Evolutionary conservation across 2,329 filamentous ascomycete genomes (phyloP).

Genomic region (Epichloe sylvatica): DNA sequence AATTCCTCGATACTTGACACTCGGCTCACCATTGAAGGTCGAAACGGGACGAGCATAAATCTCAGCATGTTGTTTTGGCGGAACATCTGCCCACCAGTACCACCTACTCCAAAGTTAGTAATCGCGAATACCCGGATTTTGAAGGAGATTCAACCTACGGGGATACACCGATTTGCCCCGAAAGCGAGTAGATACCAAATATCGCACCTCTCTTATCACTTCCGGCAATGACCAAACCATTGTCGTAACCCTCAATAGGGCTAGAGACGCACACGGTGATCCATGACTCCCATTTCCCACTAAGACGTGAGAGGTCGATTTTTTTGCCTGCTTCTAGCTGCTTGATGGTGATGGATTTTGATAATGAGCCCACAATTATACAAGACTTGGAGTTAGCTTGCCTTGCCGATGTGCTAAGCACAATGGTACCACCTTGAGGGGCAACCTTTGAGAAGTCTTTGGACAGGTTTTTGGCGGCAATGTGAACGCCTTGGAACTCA

Average conservation of each 20-base stretch:
- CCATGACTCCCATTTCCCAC: constrained; percentile 43
- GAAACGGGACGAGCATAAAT: constrained; percentile 32
- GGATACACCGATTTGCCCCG: constrained; percentile 47
- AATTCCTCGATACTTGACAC: constrained; percentile 45
- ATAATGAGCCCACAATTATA: constrained; percentile 12
- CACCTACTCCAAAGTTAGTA: constrained; percentile 20
- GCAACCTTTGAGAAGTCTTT: constrained; percentile 16
- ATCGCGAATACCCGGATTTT: neutral
- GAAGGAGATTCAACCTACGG: constrained; percentile 18
- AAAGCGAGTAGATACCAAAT: constrained; percentile 45
- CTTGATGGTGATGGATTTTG: constrained; percentile 10
- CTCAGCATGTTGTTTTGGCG: constrained; percentile 27
- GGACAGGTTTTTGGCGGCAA: constrained; percentile 19
- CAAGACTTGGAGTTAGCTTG: constrained; percentile 6
- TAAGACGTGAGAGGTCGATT: constrained; percentile 11
- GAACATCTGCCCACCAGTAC: constrained; percentile 48
- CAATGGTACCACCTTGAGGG: constrained; percentile 4
- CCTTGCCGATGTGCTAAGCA: constrained; percentile 2
- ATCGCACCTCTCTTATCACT: constrained; percentile 47
- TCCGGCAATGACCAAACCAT: constrained; percentile 41
- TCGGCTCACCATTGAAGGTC: constrained; percentile 30
- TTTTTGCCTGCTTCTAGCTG: constrained; percentile 8
- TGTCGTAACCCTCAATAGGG: constrained; percentile 26
- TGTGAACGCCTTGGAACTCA: constrained; percentile 19
- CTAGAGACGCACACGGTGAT: constrained; percentile 32